A percentile compares a stretch with the other conserved stretches of the same genome.
phyloP scores from a whole-genome alignment of 305 asterid species.

The Rubia peregrina region DNA sequence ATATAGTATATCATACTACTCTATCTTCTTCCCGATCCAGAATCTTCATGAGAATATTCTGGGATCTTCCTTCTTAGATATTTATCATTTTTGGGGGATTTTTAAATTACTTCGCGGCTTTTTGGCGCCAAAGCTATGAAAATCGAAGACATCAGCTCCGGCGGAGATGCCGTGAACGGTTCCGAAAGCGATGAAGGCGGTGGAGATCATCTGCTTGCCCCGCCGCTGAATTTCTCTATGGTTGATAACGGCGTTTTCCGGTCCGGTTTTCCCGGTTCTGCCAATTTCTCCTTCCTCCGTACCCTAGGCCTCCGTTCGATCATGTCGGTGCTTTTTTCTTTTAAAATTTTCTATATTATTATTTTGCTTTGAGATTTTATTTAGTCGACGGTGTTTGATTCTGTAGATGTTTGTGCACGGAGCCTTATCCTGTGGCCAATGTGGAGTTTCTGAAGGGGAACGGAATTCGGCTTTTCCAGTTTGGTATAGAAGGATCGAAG shows the following conservation, averaged over 20 bases:
- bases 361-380: neutral
- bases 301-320: slow-evolving; percentile 90
- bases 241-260: slow-evolving; percentile 83
- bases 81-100: neutral
- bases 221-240: slow-evolving; percentile 82
- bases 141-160: slow-evolving; percentile 19
- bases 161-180: slow-evolving; percentile 20
- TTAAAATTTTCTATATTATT: neutral
- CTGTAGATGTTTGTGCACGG: slow-evolving; percentile 78
- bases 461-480: slow-evolving; percentile 71
- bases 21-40: neutral
- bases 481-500: slow-evolving; percentile 86
- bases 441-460: slow-evolving; percentile 52
- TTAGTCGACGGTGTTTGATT: slow-evolving; percentile 1
- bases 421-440: slow-evolving; percentile 73
- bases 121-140: slow-evolving; percentile 43
- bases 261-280: slow-evolving; percentile 69
- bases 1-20: neutral
- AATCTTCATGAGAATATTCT: slow-evolving; percentile 11
- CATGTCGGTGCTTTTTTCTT: slow-evolving; percentile 36
- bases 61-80: neutral
- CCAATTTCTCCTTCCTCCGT: slow-evolving; percentile 62
- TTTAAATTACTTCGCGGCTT: neutral
- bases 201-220: slow-evolving; percentile 43
- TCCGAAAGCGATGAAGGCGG: slow-evolving; percentile 23